Evolutionary conservation across 2,329 filamentous ascomycete species (phyloP), one percentile per base, ranked within the genome.

Genomic region (Podosphaera leucotricha): DNA sequence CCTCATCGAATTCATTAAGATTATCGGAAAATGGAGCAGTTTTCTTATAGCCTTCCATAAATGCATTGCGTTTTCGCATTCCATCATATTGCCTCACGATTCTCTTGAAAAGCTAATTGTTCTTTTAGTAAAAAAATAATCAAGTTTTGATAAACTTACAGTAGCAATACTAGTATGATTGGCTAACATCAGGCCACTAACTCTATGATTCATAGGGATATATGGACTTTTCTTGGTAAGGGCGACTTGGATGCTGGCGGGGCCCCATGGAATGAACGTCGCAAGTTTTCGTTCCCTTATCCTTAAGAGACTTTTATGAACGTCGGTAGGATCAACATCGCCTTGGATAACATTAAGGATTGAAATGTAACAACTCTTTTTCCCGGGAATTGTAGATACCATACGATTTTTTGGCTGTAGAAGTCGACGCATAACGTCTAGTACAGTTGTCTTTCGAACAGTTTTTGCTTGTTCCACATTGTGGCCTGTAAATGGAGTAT

Each of bases 261-360:
- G 90, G 0, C 90, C 90, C 90, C 90, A 98, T 8, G 92, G 90
- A 50, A 98, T 98, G 58, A 98, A 98, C 0, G 84, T 92, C 8
- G 90, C 92, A 44, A 98, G 71, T 47, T 84, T 77, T 42, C 90
- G 79, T 66, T 98, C 90, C 42, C 90, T 79, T 57, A 98, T 98
- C 51, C 90, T 82, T 46, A 98, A 74, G 46, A 98, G 67, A 51
- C 87, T 95, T 71, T 98, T 98, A 67, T 98, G 90, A 46, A 98
- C 83, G 62, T 98, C 92, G 2, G 87, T 95, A 7, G 90, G 87
- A 59, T 98, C 92, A 35, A 92, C 90, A 61, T 98, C 90, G 56
- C 90, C 90, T 66, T 95, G 90, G 55, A 98, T 98, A 55, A 98
- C 93, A 62, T 98, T 95, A 49, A 98, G 68, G 53, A 98, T 95